Evolutionary conservation across 768 basidiomycete species (phyloP).

Genomic region (Exidia glandulosa): DNA sequence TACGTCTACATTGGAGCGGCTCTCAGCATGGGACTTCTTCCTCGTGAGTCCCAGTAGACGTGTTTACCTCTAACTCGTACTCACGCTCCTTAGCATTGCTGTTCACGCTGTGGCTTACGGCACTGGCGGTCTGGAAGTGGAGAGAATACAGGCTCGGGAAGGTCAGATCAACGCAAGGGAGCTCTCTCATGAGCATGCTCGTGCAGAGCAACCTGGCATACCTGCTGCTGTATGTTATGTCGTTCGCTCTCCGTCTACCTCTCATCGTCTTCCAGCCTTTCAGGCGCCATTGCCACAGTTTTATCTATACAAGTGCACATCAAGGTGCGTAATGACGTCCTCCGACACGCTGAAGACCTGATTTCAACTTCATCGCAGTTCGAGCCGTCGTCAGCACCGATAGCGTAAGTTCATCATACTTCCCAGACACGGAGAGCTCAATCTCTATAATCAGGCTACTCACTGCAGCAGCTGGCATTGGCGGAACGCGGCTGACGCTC

Average conservation of each 20-base stretch:
- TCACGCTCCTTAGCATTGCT: not conserved
- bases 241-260: not conserved
- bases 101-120: not conserved
- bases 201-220: not conserved
- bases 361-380: not conserved
- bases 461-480: not conserved
- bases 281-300: not conserved
- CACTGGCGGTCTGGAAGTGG: not conserved
- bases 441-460: not conserved
- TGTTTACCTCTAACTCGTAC: not conserved
- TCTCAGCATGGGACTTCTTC: not conserved
- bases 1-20: not conserved
- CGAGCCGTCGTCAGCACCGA: not conserved
- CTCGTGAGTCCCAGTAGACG: not conserved
- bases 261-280: not conserved
- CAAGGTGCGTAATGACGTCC: not conserved
- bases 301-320: not conserved
- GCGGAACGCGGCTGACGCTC: not conserved
- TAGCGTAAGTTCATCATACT: not conserved
- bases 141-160: not conserved
- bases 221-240: not conserved
- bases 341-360: not conserved
- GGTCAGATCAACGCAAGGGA: not conserved
- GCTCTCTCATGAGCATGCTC: not conserved
- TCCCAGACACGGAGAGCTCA: not conserved